Evolutionary conservation across 2,329 filamentous ascomycete genomes (phyloP).

Genomic region (Neofusicoccum kwambonambiense): DNA sequence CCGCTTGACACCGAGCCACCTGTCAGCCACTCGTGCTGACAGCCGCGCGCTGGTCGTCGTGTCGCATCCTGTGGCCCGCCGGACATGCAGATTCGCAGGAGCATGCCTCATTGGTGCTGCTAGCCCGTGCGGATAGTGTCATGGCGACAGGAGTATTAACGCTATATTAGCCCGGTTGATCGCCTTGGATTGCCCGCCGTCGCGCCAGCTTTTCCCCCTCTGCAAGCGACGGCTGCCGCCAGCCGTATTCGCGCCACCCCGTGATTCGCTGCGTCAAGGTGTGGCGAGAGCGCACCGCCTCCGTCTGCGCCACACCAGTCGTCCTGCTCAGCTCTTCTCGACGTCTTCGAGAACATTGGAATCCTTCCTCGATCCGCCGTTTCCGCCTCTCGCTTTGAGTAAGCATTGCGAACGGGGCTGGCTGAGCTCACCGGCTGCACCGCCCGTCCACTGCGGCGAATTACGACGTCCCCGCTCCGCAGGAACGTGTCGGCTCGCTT

Average conservation of each 20-base stretch:
- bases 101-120: not conserved
- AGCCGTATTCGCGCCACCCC: not conserved
- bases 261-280: not conserved
- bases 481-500: not conserved
- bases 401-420: not conserved
- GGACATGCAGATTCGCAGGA: constrained; percentile 12
- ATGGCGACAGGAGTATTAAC: not conserved
- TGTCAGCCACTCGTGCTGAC: not conserved
- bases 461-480: not conserved
- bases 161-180: constrained; percentile 2
- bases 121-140: not conserved
- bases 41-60: not conserved
- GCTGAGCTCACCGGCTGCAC: not conserved
- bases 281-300: not conserved
- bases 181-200: not conserved
- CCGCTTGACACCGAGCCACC: not conserved
- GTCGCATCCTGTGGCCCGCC: not conserved
- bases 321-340: not conserved
- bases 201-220: not conserved
- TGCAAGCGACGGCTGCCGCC: not conserved
- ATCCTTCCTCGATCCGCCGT: not conserved
- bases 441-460: not conserved
- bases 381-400: not conserved
- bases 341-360: not conserved
- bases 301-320: not conserved